Conservation (phyloP, 352 stramenopile genomes). For the Globisporangium barbulae region DNA sequence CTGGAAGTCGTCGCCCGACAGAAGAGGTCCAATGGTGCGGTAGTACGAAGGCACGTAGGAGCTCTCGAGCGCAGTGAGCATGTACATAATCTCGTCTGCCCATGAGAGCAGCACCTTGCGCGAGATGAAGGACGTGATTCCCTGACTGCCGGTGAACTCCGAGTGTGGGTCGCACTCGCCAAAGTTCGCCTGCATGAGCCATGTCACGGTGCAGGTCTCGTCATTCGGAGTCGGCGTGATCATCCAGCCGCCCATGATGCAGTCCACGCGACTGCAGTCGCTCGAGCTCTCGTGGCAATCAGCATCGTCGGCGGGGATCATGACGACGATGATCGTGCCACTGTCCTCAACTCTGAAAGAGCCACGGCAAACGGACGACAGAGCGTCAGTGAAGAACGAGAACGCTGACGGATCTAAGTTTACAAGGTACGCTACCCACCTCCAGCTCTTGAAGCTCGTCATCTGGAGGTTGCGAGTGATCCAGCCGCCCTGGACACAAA, state of each 20-base stretch:
- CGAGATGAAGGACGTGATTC: slow-evolving; percentile 26
- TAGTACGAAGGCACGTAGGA: slow-evolving; percentile 57
- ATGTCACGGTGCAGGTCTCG: slow-evolving; percentile 64
- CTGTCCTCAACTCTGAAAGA: slow-evolving; percentile 52
- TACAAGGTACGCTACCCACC: slow-evolving; percentile 25
- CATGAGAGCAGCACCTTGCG: slow-evolving; percentile 41
- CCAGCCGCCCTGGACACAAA: slow-evolving; percentile 25
- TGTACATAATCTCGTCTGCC: slow-evolving; percentile 51
- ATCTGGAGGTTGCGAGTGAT: slow-evolving; percentile 38
- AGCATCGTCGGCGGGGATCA: slow-evolving; percentile 55
- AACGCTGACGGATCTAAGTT: background rate
- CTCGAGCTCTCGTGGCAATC: slow-evolving; percentile 22
- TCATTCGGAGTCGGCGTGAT: slow-evolving; percentile 56
- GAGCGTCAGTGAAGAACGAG: background rate
- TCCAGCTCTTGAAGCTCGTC: slow-evolving; percentile 66
- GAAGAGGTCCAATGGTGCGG: slow-evolving; percentile 42
- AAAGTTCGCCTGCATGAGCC: slow-evolving; percentile 82
- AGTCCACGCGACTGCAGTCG: slow-evolving; percentile 39
- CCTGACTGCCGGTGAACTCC: slow-evolving; percentile 56
- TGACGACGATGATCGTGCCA: slow-evolving; percentile 58
- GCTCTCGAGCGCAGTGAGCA: slow-evolving; percentile 36
- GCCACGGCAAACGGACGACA: background rate
- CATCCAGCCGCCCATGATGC: slow-evolving; percentile 65
- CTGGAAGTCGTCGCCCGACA: slow-evolving; percentile 35
- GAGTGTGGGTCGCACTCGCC: slow-evolving; percentile 43